Percentiles rank a stretch among this genome's conserved stretches.
Conservation (phyloP, 140 eudicot genomes). For the Oenanthe javanica region DNA sequence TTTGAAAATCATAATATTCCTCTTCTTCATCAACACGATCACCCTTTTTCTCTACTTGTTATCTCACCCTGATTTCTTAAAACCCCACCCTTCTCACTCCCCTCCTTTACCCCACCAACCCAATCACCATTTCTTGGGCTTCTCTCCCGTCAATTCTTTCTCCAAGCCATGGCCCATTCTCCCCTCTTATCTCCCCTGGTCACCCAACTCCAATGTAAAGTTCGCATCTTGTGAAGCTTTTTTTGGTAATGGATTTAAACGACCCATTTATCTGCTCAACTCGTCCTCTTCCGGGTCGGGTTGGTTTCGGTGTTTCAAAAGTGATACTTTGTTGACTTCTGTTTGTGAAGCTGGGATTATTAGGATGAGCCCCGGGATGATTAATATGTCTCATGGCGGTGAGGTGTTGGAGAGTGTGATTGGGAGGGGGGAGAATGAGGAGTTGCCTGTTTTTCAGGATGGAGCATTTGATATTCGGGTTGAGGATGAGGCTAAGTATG, state of each 20-base stretch:
- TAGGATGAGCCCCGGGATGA: conserved; percentile 64
- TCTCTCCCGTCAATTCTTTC: not conserved
- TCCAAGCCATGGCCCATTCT: conserved; percentile 86
- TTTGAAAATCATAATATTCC: conserved; percentile 47
- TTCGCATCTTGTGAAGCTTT: conserved; percentile 71
- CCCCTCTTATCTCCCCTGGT: conserved; percentile 96
- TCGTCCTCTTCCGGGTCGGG: conserved; percentile 29
- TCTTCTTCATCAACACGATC: conserved; percentile 55
- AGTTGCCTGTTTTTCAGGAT: conserved; percentile 53
- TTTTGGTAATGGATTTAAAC: conserved; percentile 82
- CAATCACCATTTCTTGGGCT: conserved; percentile 9
- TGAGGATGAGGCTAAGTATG: conserved; percentile 10
- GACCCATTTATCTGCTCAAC: conserved; percentile 36
- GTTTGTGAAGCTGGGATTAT: conserved; percentile 73
- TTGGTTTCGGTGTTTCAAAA: conserved; percentile 70
- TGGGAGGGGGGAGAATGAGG: conserved; percentile 75
- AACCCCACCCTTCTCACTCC: conserved; percentile 1
- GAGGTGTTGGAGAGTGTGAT: conserved; percentile 74
- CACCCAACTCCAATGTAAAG: conserved; percentile 25
- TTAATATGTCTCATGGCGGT: conserved; percentile 72
- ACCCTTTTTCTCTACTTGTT: conserved; percentile 49
- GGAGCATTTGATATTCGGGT: conserved; percentile 73
- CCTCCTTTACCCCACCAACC: conserved; percentile 12
- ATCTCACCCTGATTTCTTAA: conserved; percentile 32
- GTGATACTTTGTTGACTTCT: conserved; percentile 65